phyloP scores from a whole-genome alignment of 306 rosid genomes.

The Medicago lupulina region DNA sequence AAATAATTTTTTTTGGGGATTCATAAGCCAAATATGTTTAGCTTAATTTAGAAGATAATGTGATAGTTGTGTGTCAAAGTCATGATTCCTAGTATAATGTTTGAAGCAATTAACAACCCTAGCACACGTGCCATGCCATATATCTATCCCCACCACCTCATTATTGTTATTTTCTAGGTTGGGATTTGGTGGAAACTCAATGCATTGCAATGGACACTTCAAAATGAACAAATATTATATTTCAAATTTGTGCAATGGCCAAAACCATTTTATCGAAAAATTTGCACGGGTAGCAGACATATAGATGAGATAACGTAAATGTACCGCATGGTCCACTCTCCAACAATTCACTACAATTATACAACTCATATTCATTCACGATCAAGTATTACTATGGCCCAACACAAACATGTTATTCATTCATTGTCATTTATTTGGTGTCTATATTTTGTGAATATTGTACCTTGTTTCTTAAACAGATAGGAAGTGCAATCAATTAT shows the following conservation, averaged over 20 bases:
- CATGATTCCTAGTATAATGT: constrained; percentile 6
- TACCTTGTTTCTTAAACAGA: constrained; percentile 27
- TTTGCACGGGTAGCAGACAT: constrained; percentile 40
- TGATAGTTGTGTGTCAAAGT: constrained; percentile 42
- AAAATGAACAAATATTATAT: constrained; percentile 20
- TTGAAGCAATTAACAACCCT: constrained; percentile 16
- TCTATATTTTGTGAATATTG: constrained; percentile 7
- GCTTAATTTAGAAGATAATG: constrained; percentile 8
- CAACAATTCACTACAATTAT: constrained; percentile 50
- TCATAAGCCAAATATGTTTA: not conserved
- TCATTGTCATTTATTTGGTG: constrained; percentile 27
- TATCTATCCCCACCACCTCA: constrained; percentile 10
- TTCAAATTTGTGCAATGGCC: constrained; percentile 9
- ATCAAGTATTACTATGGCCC: constrained; percentile 23
- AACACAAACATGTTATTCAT: constrained; percentile 33
- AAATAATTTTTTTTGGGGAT: too few species aligned
- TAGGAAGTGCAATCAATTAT: constrained; percentile 29
- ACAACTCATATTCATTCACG: constrained; percentile 34
- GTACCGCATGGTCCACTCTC: constrained; percentile 41
- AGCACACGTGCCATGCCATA: constrained; percentile 40
- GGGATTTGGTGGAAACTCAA: not conserved
- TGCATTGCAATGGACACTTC: not conserved
- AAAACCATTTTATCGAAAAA: constrained; percentile 34
- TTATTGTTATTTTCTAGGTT: constrained; percentile 18
- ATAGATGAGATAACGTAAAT: constrained; percentile 38